Base-by-base conservation (phyloP, 2,329 filamentous ascomycete species). In the Cordyceps javanica region DNA sequence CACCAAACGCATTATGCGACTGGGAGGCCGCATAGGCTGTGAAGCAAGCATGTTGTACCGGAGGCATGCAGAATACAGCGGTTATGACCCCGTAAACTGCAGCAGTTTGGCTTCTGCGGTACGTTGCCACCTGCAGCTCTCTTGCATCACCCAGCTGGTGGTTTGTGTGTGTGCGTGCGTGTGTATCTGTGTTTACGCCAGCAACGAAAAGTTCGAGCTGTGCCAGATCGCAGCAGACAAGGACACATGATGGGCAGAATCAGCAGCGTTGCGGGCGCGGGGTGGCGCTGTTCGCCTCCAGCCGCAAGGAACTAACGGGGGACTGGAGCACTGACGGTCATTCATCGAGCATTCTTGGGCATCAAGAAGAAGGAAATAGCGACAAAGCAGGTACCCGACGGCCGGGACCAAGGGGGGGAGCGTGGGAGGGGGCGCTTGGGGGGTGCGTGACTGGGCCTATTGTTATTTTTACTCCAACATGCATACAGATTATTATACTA, bases 211-310 rank as follows among this genome's bases (percentile, higher is more conserved):
- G 7, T 9, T 36, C 30, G 13, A 41, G 46, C 21, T 45, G 30
- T 48, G 32, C 30, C 28, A 38, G 48, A 52, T 52, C 36, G 48
- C 55, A 53, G 55, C 48, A 53, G 55, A 46, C 55, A 25, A 42
- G 38, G 19, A 52, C 55, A 53, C 55, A 58, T 58, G 55, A 58
- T 53, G 39, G 25, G 13, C 23, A 14, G 6, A 45, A 52, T 58
- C 55, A 58, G 55, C 55, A 52, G 55, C 41, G 28, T 41, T 39
- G 54, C 23, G 34, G 32, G 44, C n/a, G 42, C 28, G 38, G 41
- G 32, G 52, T 45, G 41, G 52, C 42, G 32, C 52, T 26, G 42
- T 30, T 21, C 32, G 6, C 13, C 13, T 13, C 34, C 54, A 49
- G 44, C 32, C 52, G 50, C 50, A 53, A 26, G 8, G 21, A 19